Conservation (phyloP, 345 rosid genomes). For the Sapria himalayana region DNA sequence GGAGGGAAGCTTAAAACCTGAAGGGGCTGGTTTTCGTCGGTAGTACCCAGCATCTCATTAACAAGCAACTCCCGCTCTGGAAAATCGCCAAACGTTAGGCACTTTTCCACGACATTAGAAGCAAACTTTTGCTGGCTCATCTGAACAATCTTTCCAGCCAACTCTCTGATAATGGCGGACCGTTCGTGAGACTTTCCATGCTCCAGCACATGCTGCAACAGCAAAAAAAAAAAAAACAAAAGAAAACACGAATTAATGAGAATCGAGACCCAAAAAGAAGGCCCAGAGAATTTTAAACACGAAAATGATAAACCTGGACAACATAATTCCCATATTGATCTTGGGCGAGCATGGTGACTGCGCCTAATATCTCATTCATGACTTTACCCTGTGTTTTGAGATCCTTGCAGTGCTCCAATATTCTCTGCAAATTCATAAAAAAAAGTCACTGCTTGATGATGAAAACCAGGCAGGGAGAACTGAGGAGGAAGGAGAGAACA, state of each 20-base stretch:
- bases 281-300: neutral
- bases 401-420: slow-evolving; percentile 39
- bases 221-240: neutral
- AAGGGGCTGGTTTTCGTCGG: slow-evolving; percentile 46
- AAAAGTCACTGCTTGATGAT: too few relatives aligned
- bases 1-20: too few relatives aligned
- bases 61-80: slow-evolving; percentile 30
- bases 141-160: slow-evolving; percentile 44
- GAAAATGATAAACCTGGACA: slow-evolving; percentile 24
- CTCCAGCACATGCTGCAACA: slow-evolving; percentile 42
- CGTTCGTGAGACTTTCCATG: slow-evolving; percentile 52
- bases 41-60: slow-evolving; percentile 45
- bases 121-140: slow-evolving; percentile 62
- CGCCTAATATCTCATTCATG: slow-evolving; percentile 40
- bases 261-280: too few relatives aligned
- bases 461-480: neutral
- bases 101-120: slow-evolving; percentile 47
- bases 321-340: slow-evolving; percentile 61
- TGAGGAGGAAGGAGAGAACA: neutral
- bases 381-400: slow-evolving; percentile 24
- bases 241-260: neutral
- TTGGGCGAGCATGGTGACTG: slow-evolving; percentile 42
- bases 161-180: slow-evolving; percentile 26
- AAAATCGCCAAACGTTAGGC: slow-evolving; percentile 34
- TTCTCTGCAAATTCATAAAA: slow-evolving; percentile 20